phyloP scores from a whole-genome alignment of 2,329 filamentous ascomycete species.

The Leptographium radiaticola region DNA sequence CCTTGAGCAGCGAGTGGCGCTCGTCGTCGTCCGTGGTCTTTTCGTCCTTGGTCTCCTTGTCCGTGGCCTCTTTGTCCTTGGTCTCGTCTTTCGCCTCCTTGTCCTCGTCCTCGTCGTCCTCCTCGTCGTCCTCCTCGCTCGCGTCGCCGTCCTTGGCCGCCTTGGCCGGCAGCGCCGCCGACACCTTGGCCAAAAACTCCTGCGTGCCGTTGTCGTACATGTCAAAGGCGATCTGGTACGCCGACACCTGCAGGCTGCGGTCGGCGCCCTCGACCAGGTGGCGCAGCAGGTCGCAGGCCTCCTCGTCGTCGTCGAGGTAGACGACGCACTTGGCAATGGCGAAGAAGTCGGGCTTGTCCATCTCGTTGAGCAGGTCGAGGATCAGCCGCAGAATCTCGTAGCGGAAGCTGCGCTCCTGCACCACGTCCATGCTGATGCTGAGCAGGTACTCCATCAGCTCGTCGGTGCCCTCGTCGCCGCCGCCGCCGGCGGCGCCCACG shows the following conservation, averaged over 20 bases:
- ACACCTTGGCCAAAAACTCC: constrained; percentile 82
- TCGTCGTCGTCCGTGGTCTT: no score
- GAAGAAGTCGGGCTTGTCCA: constrained; percentile 89
- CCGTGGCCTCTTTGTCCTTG: constrained; percentile 17
- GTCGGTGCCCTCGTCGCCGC: constrained; percentile 52
- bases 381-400: constrained; percentile 79
- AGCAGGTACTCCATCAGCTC: constrained; percentile 95
- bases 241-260: constrained; percentile 64
- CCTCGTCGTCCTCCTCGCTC: constrained; percentile 18
- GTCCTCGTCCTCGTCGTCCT: constrained; percentile 20
- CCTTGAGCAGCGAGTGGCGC: constrained; percentile 35
- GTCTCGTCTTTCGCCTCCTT: constrained; percentile 13
- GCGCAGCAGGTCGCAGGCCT: constrained; percentile 76
- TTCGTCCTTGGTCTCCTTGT: constrained; percentile 23
- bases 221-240: constrained; percentile 97
- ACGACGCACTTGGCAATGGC: constrained; percentile 97
- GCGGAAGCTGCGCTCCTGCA: constrained; percentile 81
- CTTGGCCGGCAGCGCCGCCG: constrained; percentile 27
- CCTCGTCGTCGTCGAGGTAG: constrained; percentile 81
- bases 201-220: constrained; percentile 98
- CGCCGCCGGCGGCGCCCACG: constrained; percentile 27
- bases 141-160: constrained; percentile 25
- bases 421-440: constrained; percentile 93
- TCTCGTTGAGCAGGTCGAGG: constrained; percentile 87
- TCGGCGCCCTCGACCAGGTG: constrained; percentile 73